Conservation (phyloP, 2,329 filamentous ascomycete genomes). For the Xylariomycetidae sp. region DNA sequence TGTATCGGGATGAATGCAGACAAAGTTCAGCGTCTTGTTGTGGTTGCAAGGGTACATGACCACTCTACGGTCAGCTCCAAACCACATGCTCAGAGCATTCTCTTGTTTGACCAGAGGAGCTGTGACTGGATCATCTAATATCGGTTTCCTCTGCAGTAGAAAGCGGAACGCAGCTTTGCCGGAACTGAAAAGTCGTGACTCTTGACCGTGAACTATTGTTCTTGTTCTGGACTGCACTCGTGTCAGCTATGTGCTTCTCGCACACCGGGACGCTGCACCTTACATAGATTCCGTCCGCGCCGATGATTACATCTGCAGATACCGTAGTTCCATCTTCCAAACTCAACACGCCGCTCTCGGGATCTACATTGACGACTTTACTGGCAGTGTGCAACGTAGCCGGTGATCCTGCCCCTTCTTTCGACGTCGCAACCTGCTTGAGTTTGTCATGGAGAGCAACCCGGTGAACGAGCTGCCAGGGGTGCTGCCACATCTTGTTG, state of each 20-base stretch:
- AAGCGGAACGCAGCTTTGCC: constrained; percentile 57
- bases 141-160: constrained; percentile 36
- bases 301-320: constrained; percentile 14
- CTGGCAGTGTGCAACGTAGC: constrained; percentile 27
- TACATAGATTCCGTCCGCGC: constrained; percentile 19
- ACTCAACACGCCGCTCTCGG: constrained; percentile 6
- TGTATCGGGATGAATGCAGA: constrained; percentile 45
- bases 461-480: constrained; percentile 49
- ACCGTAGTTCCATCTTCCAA: constrained; percentile 10
- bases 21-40: constrained; percentile 43
- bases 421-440: constrained; percentile 38
- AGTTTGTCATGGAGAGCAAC: constrained; percentile 48
- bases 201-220: constrained; percentile 37
- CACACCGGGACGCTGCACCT: neutral
- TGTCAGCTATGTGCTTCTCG: neutral
- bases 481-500: constrained; percentile 45
- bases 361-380: constrained; percentile 11
- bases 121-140: constrained; percentile 29
- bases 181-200: constrained; percentile 33
- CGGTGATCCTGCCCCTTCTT: constrained; percentile 30
- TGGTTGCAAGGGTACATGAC: constrained; percentile 44
- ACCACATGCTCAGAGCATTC: constrained; percentile 34
- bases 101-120: constrained; percentile 24
- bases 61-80: constrained; percentile 35
- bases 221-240: constrained; percentile 22